Evolutionary conservation across 495 filamentous ascomycete species (phyloP).

Genomic region (Penicillium silybi): DNA sequence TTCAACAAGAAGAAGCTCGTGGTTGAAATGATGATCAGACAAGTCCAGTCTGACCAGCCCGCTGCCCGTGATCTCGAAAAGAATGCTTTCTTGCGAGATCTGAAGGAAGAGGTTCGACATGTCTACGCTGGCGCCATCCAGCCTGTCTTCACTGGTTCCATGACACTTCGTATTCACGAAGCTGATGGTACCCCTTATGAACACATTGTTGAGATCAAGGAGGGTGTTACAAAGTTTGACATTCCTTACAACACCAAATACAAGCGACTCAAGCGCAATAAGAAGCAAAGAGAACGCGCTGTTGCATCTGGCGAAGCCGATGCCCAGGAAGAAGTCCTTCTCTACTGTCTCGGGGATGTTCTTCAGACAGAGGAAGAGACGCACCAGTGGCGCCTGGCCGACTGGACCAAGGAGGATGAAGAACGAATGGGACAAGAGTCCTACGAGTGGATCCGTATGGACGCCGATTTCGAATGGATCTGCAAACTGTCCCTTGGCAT

Average conservation of each 20-base stretch:
- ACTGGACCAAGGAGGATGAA: conserved; percentile 86
- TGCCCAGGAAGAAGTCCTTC: conserved; percentile 72
- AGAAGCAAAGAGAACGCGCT: conserved; percentile 77
- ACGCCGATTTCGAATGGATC: conserved; percentile 98
- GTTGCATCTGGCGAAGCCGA: conserved; percentile 66
- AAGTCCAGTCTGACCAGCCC: conserved; percentile 61
- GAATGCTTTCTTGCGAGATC: conserved; percentile 73
- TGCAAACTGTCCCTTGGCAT: conserved; percentile 73
- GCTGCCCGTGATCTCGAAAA: conserved; percentile 53
- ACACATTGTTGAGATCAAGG: conserved; percentile 93
- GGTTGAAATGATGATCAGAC: conserved; percentile 86
- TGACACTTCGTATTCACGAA: conserved; percentile 97
- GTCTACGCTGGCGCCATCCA: conserved; percentile 68
- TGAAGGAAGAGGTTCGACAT: conserved; percentile 68
- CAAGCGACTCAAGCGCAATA: conserved; percentile 90
- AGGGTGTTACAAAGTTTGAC: conserved; percentile 74
- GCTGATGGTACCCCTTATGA: conserved; percentile 98
- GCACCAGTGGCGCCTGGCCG: conserved; percentile 74
- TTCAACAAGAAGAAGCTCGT: conserved; percentile 98
- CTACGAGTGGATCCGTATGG: conserved; percentile 98
- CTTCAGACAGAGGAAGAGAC: conserved; percentile 78
- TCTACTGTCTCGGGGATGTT: conserved; percentile 92
- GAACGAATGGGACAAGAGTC: conserved; percentile 89
- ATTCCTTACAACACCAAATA: conserved; percentile 99
- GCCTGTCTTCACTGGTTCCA: conserved; percentile 84